A percentile compares a stretch with the other conserved stretches of the same genome.
These are phyloP conservation scores for Chalciporus piperatus DNA, from an alignment of 768 basidiomycete species.

Conservation along the genomic window DNA sequence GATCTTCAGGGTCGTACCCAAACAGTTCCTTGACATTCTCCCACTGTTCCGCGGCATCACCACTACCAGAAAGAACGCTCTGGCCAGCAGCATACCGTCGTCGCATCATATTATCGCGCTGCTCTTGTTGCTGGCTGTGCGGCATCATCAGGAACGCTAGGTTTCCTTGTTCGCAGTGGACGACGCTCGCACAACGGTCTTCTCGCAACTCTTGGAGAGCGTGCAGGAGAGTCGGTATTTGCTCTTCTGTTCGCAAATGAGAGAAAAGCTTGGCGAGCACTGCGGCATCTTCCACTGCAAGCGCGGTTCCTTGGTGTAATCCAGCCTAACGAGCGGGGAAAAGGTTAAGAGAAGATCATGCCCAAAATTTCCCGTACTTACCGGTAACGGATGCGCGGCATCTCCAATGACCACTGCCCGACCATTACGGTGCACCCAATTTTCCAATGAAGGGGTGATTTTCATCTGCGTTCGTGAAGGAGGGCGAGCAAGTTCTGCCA, in stretches of 20 bases:
- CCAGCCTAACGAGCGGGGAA: slow-evolving; percentile 41
- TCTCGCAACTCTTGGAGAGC: slow-evolving; percentile 61
- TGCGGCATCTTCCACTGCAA: slow-evolving; percentile 62
- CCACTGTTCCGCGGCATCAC: slow-evolving; percentile 36
- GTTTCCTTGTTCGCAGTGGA: slow-evolving; percentile 45
- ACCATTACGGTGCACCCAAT: slow-evolving; percentile 47
- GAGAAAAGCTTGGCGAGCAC: slow-evolving; percentile 59
- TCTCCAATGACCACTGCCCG: slow-evolving; percentile 56
- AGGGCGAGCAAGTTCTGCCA: slow-evolving; percentile 35
- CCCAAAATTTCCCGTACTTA: slow-evolving; percentile 25
- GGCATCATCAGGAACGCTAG: slow-evolving; percentile 45
- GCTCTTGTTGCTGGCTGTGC: slow-evolving; percentile 40
- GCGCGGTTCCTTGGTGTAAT: slow-evolving; percentile 47
- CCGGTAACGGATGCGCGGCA: slow-evolving; percentile 57
- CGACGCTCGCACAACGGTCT: slow-evolving; percentile 45
- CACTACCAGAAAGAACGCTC: slow-evolving; percentile 33
- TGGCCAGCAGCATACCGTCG: slow-evolving; percentile 46
- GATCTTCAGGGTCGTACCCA: slow-evolving; percentile 50
- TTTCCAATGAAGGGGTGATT: slow-evolving; percentile 41
- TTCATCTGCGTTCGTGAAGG: slow-evolving; percentile 38
- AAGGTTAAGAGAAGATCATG: background rate
- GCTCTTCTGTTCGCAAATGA: slow-evolving; percentile 42
- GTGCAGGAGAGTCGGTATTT: slow-evolving; percentile 49
- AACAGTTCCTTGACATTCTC: slow-evolving; percentile 50
- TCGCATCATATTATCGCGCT: slow-evolving; percentile 43